phyloP scores from a whole-genome alignment of 345 rosid species.

The Eucalyptus pumila region DNA sequence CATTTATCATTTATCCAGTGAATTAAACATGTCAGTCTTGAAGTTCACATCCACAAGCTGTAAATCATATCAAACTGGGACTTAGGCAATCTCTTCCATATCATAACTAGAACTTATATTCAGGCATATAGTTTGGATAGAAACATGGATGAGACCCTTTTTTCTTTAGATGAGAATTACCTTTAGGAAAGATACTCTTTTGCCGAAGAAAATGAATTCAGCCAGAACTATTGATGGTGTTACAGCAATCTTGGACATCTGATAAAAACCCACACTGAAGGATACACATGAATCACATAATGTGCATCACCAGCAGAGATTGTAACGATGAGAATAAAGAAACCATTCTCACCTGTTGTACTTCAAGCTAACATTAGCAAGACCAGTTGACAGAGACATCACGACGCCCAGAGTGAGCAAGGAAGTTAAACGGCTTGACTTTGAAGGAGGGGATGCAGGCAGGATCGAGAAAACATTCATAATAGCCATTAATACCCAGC shows the following conservation, averaged over 20 bases:
- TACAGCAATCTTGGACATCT: conserved; percentile 93
- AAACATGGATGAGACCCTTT: background rate
- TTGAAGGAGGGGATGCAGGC: conserved; percentile 67
- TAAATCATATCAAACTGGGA: background rate
- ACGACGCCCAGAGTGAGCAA: conserved; percentile 74
- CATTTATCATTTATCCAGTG: background rate
- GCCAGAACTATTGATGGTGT: conserved; percentile 91
- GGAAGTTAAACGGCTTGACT: conserved; percentile 32
- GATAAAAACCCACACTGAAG: conserved; percentile 88
- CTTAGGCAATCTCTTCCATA: background rate
- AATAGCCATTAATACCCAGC: conserved; percentile 79
- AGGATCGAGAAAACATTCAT: conserved; percentile 57
- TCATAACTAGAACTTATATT: background rate
- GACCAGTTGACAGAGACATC: conserved; percentile 91
- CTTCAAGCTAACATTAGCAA: conserved; percentile 96
- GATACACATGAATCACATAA: background rate
- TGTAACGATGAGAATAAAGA: background rate
- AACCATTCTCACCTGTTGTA: conserved; percentile 57
- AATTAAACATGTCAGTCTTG: background rate
- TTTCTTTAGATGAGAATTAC: conserved; percentile 13
- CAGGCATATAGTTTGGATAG: background rate
- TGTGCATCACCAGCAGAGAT: too few relatives aligned
- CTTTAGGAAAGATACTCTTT: conserved; percentile 67
- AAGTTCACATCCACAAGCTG: background rate
- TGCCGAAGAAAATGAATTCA: conserved; percentile 67